Base-by-base conservation (phyloP, 2,329 filamentous ascomycete genomes). In the Macrophomina pseudophaseolina region DNA sequence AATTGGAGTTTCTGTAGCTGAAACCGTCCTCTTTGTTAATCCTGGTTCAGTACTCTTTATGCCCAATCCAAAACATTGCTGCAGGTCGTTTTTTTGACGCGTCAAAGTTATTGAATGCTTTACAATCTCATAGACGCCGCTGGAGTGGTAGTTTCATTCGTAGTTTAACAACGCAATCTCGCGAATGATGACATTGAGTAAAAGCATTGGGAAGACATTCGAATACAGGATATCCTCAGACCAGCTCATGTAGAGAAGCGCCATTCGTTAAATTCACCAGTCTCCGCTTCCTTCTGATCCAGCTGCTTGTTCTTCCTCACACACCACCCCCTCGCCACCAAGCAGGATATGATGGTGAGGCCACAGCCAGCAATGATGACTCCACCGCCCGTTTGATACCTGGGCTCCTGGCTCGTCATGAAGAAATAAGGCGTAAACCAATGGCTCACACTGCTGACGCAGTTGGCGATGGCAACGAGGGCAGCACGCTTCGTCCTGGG, bases 371-470 rank as follows among this genome's bases (percentile, higher is more conserved):
- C 72, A 8, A 75, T 38, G 14, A 76, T 74, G 33, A 72, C 51
- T 0, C 72, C 71, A 53, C 72, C 72, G 9, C 71, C 72, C 1
- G 72, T 46, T 0, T 69, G 67, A 35, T 74, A 74, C 49, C 64
- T 71, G 1, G 72, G 71, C 59, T 72, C 71, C 65, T 74, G 72
- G n/a, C 63, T 69, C 6, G 66, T 71, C 1, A 69, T 70, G 54
- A 77, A 75, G 63, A 82, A 81, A 67, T 81, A 80, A 0, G 79
- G 79, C 0, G 74, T 79, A 60, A 80, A 81, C 79, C 80, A 81
- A 44, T 82, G 80, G 2, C 75, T 78, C 0, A 75, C 71, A 4
- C 77, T 76, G n/a, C 74, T 78, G 1, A 80, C 74, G 40, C 76
- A 79, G 58, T 82, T 81, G 5, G 80, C 79, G 52, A 81, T 80